These are phyloP conservation scores for Nakazawaea pomicola DNA, from an alignment of 805 yeast genomes.

Conservation along the genomic window DNA sequence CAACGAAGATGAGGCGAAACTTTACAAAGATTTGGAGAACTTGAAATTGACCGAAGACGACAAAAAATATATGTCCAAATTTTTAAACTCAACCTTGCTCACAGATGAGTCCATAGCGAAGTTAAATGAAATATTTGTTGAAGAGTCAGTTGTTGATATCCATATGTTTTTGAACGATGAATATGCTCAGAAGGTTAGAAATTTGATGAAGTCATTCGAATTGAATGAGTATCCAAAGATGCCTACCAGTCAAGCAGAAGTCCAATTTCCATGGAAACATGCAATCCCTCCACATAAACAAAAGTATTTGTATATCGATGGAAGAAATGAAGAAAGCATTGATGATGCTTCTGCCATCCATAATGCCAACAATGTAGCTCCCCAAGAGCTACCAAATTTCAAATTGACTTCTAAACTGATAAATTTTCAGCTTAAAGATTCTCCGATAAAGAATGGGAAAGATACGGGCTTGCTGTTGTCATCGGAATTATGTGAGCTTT, in stretches of 20 bases:
- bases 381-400: constrained; percentile 57
- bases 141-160: constrained; percentile 68
- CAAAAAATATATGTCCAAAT: constrained; percentile 42
- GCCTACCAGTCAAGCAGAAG: constrained; percentile 53
- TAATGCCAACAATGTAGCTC: constrained; percentile 19
- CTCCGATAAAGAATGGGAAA: constrained; percentile 13
- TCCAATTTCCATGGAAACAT: constrained; percentile 75
- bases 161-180: constrained; percentile 55
- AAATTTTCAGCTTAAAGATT: constrained; percentile 11
- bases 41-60: constrained; percentile 36
- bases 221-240: constrained; percentile 46
- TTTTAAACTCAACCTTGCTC: constrained; percentile 51
- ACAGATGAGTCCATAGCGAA: constrained; percentile 29
- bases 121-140: constrained; percentile 50
- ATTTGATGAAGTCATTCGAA: constrained; percentile 50
- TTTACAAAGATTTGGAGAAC: constrained; percentile 22
- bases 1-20: constrained; percentile 30
- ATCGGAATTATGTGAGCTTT: constrained; percentile 44
- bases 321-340: constrained; percentile 35
- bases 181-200: constrained; percentile 41
- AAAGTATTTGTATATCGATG: constrained; percentile 79
- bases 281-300: constrained; percentile 95
- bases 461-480: constrained; percentile 25
- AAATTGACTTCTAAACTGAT: constrained; percentile 20
- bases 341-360: constrained; percentile 28